Base-by-base conservation (phyloP, 495 filamentous ascomycete species). In the Zalerion maritima region DNA sequence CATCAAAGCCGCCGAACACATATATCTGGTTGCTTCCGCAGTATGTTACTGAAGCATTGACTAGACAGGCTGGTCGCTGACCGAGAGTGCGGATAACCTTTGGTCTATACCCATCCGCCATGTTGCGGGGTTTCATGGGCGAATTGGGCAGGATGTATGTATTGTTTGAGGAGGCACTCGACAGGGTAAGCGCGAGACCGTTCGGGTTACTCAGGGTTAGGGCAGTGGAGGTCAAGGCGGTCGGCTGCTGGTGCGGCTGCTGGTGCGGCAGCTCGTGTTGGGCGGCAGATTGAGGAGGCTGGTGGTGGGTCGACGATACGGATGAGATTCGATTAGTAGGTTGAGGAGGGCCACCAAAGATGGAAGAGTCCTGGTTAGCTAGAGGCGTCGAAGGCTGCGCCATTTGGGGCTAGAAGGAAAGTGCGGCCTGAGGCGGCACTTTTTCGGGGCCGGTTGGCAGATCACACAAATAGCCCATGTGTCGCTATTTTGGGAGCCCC, bases 1-100 rank as follows among this genome's bases (percentile, higher is more conserved):
- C 86, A 47, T 97, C 89, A 42, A 97, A 97, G n/a, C 89, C 89
- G 8, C 89, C 89, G 57, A 97, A 97, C 15, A 86, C 89, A 55
- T 94, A 94, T 41, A 97, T 94, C 47, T 81, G 73, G 55, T 94
- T 85, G 52, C 92, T 81, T 25, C 83, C 82, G 46, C 86, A 92
- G 53, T 92, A 94, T 11, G 89, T 96, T 29, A 96, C 85, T 9
- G 91, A 94, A 31, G 89, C 89, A 62, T 94, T 96, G 31, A 96
- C 87, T 22, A 97, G 68, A 45, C 89, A 94, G 28, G 91, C 84
- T 6, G 92, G 86, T 29, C 84, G 64, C 52, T 89, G 81, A 22
- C 89, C 89, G 28, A 82, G 64, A 4, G 78, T 79, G 42, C 76
- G 76, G 14, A 74, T 81, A 11, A 93, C 74, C 44, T 70, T 76